Conservation (phyloP, 345 rosid genomes). For the Lepidium sativum region DNA sequence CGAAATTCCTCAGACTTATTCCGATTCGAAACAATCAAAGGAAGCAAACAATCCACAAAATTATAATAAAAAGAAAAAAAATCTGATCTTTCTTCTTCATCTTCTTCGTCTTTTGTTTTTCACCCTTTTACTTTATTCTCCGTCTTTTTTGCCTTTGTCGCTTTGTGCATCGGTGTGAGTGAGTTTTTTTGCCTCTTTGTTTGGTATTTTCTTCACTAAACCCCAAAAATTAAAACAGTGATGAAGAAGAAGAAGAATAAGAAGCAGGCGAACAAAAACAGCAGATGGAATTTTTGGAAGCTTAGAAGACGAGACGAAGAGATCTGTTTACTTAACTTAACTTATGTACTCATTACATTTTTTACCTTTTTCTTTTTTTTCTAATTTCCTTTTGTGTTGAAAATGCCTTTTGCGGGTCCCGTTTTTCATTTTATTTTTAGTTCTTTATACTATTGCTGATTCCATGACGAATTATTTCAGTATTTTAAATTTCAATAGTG, state of each 20-base stretch:
- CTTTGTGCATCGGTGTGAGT: slow-evolving; percentile 24
- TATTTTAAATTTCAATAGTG: background rate
- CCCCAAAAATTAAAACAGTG: background rate
- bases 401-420: slow-evolving; percentile 10
- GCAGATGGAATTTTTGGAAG: slow-evolving; percentile 17
- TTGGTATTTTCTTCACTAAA: slow-evolving; percentile 12
- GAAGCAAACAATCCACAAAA: slow-evolving; percentile 4
- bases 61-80: background rate
- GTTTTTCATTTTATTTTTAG: background rate
- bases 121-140: slow-evolving; percentile 14
- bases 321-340: background rate
- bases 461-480: background rate
- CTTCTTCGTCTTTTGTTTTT: background rate
- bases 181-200: slow-evolving; percentile 23
- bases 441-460: background rate
- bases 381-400: too few relatives aligned
- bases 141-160: slow-evolving; percentile 20
- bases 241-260: background rate
- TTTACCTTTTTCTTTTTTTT: background rate
- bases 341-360: background rate
- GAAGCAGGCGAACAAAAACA: slow-evolving; percentile 24
- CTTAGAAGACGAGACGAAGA: slow-evolving; percentile 16
- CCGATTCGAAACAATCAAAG: slow-evolving; percentile 25
- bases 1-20: slow-evolving; percentile 23
- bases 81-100: slow-evolving; percentile 22